These are phyloP conservation scores for Globisporangium alternatum DNA, from an alignment of 352 stramenopile species.

Conservation along the genomic window DNA sequence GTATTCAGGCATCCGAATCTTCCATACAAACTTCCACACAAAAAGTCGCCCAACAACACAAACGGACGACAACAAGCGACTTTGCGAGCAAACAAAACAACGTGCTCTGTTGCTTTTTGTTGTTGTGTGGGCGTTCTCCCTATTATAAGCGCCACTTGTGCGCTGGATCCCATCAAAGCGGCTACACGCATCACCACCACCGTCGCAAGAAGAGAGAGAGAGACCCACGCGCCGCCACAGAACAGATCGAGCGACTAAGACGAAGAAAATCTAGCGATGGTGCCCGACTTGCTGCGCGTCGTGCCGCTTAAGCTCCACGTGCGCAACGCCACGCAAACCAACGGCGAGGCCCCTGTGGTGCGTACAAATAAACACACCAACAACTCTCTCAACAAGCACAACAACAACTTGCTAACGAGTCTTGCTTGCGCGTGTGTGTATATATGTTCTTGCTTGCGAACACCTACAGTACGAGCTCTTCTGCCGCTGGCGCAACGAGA, in stretches of 20 bases:
- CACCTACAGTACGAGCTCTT: constrained; percentile 48
- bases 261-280: constrained; percentile 3
- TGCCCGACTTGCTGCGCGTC: constrained; percentile 22
- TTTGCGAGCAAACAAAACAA: constrained; percentile 6
- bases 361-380: constrained; percentile 7
- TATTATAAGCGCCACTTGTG: constrained; percentile 8
- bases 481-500: constrained; percentile 39
- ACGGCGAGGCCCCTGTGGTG: constrained; percentile 50
- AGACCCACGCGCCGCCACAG: not conserved
- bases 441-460: constrained; percentile 5
- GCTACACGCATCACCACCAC: not conserved
- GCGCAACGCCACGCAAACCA: constrained; percentile 54
- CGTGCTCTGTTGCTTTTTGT: not conserved
- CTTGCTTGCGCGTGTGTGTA: not conserved
- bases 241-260: not conserved
- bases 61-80: constrained; percentile 10
- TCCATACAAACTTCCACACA: constrained; percentile 12
- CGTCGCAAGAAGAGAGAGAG: not conserved
- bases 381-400: not conserved
- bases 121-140: not conserved
- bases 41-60: not conserved
- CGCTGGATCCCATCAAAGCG: constrained; percentile 12
- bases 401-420: constrained; percentile 2
- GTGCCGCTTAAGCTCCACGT: constrained; percentile 58
- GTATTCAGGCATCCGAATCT: not conserved